Evolutionary conservation across 1,284 basidiomycete genomes (phyloP).

Genomic region (Omphalotus olearius): DNA sequence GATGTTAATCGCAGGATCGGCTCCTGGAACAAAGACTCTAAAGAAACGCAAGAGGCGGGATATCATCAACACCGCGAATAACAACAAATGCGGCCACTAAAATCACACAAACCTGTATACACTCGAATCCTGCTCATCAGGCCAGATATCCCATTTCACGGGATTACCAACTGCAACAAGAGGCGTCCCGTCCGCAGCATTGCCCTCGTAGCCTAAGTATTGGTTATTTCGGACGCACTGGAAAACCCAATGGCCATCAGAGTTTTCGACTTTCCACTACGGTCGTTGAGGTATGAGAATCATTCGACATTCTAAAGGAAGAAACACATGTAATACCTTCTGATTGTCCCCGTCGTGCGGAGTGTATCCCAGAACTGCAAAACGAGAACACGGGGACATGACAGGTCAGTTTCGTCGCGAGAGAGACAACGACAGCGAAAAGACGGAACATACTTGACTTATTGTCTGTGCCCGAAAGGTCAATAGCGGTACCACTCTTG

Average conservation of each 20-base stretch:
- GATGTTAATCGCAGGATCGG: constrained; percentile 3
- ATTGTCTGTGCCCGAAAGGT: constrained; percentile 50
- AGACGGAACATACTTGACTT: constrained; percentile 30
- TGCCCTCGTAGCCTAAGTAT: constrained; percentile 37
- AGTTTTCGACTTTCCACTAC: constrained; percentile 43
- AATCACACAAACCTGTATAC: constrained; percentile 25
- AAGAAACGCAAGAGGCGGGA: not conserved
- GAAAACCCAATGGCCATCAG: constrained; percentile 37
- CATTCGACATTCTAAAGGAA: not conserved
- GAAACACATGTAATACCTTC: constrained; percentile 27
- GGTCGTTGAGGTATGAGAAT: not conserved
- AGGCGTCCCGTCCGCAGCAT: constrained; percentile 26
- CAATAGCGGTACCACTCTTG: constrained; percentile 44
- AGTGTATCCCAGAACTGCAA: constrained; percentile 46
- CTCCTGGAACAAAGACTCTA: constrained; percentile 10
- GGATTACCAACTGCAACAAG: constrained; percentile 31
- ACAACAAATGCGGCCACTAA: not conserved
- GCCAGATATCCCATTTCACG: constrained; percentile 41
- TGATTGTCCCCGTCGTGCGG: constrained; percentile 44
- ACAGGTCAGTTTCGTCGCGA: not conserved
- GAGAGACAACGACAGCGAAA: no score
- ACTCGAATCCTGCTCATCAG: constrained; percentile 29
- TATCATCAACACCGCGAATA: not conserved
- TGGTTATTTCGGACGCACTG: constrained; percentile 31
- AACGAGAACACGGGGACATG: not conserved